Evolutionary conservation across 345 rosid species (phyloP).

Genomic region (Citrus unshiu): DNA sequence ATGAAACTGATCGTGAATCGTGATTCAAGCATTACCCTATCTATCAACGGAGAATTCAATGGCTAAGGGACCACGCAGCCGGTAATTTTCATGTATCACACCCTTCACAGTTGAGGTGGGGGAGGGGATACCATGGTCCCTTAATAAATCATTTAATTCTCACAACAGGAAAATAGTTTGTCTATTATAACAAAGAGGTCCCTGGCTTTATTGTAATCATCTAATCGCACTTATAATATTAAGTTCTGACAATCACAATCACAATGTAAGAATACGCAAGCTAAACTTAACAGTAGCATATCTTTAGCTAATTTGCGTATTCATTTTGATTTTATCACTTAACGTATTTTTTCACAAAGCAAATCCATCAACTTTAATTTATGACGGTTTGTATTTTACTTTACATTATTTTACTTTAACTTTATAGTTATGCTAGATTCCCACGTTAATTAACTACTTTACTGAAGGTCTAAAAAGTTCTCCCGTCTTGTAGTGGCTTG

Average conservation of each 20-base stretch:
- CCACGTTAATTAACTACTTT: no score
- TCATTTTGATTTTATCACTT: no score
- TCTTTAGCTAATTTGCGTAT: no score
- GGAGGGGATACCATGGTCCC: background rate
- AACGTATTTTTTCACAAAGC: no score
- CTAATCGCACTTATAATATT: background rate
- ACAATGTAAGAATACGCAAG: no score
- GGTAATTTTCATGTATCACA: background rate
- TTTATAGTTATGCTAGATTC: no score
- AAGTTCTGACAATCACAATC: background rate
- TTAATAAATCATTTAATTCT: no score
- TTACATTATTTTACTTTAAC: no score
- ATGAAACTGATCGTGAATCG: background rate
- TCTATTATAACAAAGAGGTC: background rate
- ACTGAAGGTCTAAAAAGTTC: no score
- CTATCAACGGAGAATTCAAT: background rate
- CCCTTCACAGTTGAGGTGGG: background rate
- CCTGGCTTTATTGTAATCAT: background rate
- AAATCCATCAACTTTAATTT: no score
- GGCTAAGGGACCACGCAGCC: background rate
- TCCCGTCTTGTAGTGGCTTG: background rate
- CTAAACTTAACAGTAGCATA: no score
- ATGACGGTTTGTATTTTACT: no score
- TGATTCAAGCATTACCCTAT: background rate
- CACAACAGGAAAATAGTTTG: background rate